Conservation (phyloP, 2,329 filamentous ascomycete genomes). For the Fragosphaeria purpurea region DNA sequence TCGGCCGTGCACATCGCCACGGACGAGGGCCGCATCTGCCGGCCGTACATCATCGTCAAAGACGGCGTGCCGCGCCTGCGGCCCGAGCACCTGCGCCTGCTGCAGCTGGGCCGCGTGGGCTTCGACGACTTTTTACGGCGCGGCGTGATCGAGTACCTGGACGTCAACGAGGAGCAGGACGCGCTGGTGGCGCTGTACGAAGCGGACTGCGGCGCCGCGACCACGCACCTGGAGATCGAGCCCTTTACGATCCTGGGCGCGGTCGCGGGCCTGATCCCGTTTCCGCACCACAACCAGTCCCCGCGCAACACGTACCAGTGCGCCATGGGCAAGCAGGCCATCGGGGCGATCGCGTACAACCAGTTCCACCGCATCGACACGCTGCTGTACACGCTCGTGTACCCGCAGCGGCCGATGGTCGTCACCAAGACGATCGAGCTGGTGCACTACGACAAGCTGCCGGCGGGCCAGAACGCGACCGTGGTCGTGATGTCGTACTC, state of each 20-base stretch:
- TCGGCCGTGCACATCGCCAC: conserved; percentile 90
- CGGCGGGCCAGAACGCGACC: conserved; percentile 91
- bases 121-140: conserved; percentile 91
- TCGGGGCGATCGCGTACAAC: conserved; percentile 95
- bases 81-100: conserved; percentile 63
- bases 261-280: conserved; percentile 91
- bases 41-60: conserved; percentile 91
- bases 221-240: conserved; percentile 94
- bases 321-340: conserved; percentile 99
- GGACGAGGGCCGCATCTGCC: conserved; percentile 92
- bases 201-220: conserved; percentile 67
- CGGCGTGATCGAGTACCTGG: conserved; percentile 90
- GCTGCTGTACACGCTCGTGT: conserved; percentile 90
- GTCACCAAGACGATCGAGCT: conserved; percentile 95
- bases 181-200: conserved; percentile 88
- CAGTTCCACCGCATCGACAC: conserved; percentile 97
- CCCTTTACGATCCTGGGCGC: conserved; percentile 94
- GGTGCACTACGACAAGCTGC: conserved; percentile 93
- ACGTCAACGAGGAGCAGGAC: conserved; percentile 98
- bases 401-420: conserved; percentile 95
- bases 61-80: conserved; percentile 75
- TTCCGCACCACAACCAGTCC: conserved; percentile 98
- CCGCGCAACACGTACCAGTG: conserved; percentile 98
- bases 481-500: conserved; percentile 99
- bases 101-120: conserved; percentile 73